Percentiles rank a stretch among this genome's conserved stretches.
phyloP scores from a whole-genome alignment of 2,329 filamentous ascomycete species.

The Phialemoniopsis sp. region DNA sequence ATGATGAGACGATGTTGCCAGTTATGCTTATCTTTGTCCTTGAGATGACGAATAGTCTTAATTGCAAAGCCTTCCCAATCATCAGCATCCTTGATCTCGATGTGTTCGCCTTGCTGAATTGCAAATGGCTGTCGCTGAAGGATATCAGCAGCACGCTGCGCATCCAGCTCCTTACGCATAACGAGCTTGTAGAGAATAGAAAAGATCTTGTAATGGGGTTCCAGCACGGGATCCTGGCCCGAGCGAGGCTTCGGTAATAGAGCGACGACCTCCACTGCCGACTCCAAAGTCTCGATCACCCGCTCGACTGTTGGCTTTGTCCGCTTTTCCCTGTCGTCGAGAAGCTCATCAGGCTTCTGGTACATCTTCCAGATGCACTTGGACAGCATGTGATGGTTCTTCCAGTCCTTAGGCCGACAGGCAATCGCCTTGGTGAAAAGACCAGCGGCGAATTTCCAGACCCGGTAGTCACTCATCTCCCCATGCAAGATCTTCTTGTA shows the following conservation, averaged over 20 bases:
- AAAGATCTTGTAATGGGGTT: slow-evolving; percentile 90
- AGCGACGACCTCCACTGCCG: slow-evolving; percentile 44
- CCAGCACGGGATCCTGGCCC: slow-evolving; percentile 72
- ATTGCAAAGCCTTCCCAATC: slow-evolving; percentile 56
- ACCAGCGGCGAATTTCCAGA: slow-evolving; percentile 56
- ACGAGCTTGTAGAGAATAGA: slow-evolving; percentile 81
- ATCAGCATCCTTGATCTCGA: slow-evolving; percentile 53
- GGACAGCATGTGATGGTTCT: slow-evolving; percentile 56
- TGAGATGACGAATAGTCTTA: slow-evolving; percentile 43
- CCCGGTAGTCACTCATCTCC: slow-evolving; percentile 55
- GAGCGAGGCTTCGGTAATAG: slow-evolving; percentile 50
- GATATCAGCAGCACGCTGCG: slow-evolving; percentile 45
- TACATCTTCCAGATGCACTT: slow-evolving; percentile 65
- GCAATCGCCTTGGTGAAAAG: slow-evolving; percentile 53
- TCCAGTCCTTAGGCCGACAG: slow-evolving; percentile 52
- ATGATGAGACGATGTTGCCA: slow-evolving; percentile 93
- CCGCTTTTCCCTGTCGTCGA: slow-evolving; percentile 37
- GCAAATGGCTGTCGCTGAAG: slow-evolving; percentile 54
- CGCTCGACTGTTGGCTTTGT: slow-evolving; percentile 30
- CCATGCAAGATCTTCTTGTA: slow-evolving; percentile 49
- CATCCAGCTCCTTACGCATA: slow-evolving; percentile 40
- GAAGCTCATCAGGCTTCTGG: slow-evolving; percentile 37
- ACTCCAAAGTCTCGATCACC: slow-evolving; percentile 46
- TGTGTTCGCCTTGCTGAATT: slow-evolving; percentile 41
- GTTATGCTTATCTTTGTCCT: slow-evolving; percentile 81